Evolutionary conservation across 768 basidiomycete species (phyloP).

Genomic region (Boletus sensibilis): DNA sequence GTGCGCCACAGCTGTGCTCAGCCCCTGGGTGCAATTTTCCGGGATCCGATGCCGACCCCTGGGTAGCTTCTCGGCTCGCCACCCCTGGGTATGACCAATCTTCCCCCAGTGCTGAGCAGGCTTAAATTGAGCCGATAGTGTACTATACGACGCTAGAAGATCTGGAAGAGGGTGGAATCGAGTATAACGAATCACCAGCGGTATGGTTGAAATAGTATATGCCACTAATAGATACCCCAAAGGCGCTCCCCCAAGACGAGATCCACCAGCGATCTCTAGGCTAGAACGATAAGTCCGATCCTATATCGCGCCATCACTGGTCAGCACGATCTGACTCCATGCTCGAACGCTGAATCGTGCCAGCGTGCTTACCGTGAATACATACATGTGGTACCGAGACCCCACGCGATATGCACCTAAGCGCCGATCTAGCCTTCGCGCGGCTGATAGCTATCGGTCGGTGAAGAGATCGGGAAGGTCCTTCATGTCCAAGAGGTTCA

Average conservation of each 20-base stretch:
- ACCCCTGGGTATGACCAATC: too few relatives aligned
- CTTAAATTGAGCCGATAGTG: too few relatives aligned
- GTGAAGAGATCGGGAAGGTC: conserved; percentile 59
- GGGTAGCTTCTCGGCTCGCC: too few relatives aligned
- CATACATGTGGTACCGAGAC: neutral
- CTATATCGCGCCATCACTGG: neutral
- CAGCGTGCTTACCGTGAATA: conserved; percentile 15
- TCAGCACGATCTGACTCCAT: conserved; percentile 1
- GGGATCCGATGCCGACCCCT: too few relatives aligned
- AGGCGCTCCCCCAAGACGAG: neutral
- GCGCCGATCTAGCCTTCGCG: neutral
- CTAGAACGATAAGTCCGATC: neutral
- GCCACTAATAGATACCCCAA: neutral
- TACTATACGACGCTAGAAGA: too few relatives aligned
- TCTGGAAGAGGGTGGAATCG: neutral
- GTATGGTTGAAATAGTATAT: neutral
- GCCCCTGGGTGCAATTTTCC: too few relatives aligned
- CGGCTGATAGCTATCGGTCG: conserved; percentile 41
- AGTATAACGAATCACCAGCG: conserved; percentile 1
- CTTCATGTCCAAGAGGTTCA: conserved; percentile 63
- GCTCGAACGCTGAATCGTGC: neutral
- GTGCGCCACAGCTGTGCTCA: too few relatives aligned
- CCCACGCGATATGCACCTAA: neutral
- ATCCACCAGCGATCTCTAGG: neutral
- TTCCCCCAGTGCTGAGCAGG: too few relatives aligned